Conservation (phyloP, 257 asterid genomes). For the Jaltomata sinuosa region DNA sequence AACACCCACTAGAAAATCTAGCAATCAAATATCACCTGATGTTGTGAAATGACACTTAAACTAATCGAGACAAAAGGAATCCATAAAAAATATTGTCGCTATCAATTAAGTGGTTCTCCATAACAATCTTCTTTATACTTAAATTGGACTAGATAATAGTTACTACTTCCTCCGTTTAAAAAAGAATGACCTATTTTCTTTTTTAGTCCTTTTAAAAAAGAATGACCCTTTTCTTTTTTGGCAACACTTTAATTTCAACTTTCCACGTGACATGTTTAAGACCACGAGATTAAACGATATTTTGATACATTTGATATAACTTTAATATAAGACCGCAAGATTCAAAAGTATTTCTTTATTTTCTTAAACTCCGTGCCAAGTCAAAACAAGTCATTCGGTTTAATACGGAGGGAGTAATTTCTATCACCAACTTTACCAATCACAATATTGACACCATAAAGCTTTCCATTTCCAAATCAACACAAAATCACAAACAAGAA, state of each 20-base stretch:
- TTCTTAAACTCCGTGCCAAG: no score
- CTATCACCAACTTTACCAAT: not conserved
- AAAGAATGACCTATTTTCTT: no score
- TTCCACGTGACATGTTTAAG: no score
- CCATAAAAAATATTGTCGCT: not conserved
- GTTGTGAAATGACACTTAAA: not conserved
- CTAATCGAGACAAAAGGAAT: not conserved
- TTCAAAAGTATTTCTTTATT: no score
- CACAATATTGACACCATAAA: not conserved
- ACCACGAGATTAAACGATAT: no score
- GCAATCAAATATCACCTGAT: not conserved
- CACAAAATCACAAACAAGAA: not conserved
- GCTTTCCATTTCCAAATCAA: not conserved
- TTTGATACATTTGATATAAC: no score
- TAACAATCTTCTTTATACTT: not conserved
- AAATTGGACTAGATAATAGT: not conserved
- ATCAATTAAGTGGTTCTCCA: not conserved
- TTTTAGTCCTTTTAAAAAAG: no score
- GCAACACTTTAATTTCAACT: no score
- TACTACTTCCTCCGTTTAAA: not conserved
- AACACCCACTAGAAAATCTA: not conserved
- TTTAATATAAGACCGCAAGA: no score
- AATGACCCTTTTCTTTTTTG: no score
- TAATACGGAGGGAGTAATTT: no score
- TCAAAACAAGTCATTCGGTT: no score